Conservation (phyloP, 768 basidiomycete genomes). For the Mrakia gelida region DNA sequence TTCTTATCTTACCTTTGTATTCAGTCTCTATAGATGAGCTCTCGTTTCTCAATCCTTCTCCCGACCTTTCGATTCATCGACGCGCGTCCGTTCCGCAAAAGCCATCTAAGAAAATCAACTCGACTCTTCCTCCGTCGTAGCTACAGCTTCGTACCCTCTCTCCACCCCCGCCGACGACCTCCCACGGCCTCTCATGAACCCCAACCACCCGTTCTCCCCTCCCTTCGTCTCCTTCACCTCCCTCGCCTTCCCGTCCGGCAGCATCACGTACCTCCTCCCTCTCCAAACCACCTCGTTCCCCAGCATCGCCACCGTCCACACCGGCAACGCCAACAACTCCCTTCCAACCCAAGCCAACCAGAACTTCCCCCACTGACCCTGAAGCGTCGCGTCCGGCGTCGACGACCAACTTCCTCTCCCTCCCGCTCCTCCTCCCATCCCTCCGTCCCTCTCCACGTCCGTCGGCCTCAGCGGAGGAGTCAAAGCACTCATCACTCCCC, state of each 20-base stretch:
- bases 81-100: too few species aligned
- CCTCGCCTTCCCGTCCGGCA: constrained; percentile 66
- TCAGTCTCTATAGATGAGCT: too few species aligned
- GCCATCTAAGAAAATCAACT: background rate
- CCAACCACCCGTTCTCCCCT: constrained; percentile 10
- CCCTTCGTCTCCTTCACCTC: constrained; percentile 28
- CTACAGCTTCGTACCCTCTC: background rate
- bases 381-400: background rate
- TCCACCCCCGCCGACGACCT: background rate
- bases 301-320: constrained; percentile 75
- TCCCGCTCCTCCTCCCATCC: background rate
- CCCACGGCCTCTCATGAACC: background rate
- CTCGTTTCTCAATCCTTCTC: too few species aligned
- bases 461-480: constrained; percentile 49
- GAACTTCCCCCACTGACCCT: constrained; percentile 55
- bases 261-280: constrained; percentile 69
- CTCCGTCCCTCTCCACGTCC: background rate
- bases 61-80: too few species aligned
- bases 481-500: constrained; percentile 49
- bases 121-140: background rate
- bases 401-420: background rate
- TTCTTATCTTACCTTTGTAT: too few species aligned
- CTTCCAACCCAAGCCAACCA: constrained; percentile 71
- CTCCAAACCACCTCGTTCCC: constrained; percentile 85
- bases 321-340: constrained; percentile 79